Conservation (phyloP, 1,284 basidiomycete genomes). For the Gymnopus androsaceus region DNA sequence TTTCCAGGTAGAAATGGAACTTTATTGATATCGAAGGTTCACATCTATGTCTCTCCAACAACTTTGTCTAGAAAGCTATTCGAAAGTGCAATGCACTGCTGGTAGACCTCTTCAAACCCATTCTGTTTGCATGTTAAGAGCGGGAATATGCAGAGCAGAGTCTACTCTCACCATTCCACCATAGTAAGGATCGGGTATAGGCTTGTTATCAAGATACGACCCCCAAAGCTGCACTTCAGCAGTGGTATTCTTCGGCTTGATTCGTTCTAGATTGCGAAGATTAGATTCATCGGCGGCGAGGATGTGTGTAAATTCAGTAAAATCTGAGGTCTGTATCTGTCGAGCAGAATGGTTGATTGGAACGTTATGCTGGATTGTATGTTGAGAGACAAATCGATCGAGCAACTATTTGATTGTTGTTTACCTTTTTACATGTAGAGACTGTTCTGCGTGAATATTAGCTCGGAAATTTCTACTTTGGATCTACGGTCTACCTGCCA, state of each 20-base stretch:
- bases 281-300: conserved; percentile 72
- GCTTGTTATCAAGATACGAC: conserved; percentile 65
- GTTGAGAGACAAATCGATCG: background rate
- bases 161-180: conserved; percentile 57
- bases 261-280: conserved; percentile 54
- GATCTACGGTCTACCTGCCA: conserved; percentile 59
- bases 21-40: background rate
- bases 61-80: conserved; percentile 75
- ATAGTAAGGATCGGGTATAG: conserved; percentile 76
- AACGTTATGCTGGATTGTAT: conserved; percentile 51
- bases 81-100: conserved; percentile 67
- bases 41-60: conserved; percentile 30
- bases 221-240: conserved; percentile 72
- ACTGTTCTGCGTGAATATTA: conserved; percentile 47
- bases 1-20: background rate
- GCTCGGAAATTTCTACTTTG: too few species aligned
- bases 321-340: conserved; percentile 60
- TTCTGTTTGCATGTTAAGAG: conserved; percentile 31
- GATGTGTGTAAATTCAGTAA: conserved; percentile 67
- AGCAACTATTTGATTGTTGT: background rate
- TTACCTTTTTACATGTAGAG: conserved; percentile 62
- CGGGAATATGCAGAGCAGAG: background rate
- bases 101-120: conserved; percentile 61
- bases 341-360: conserved; percentile 63
- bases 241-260: conserved; percentile 56